Evolutionary conservation across 2,329 filamentous ascomycete genomes (phyloP), one percentile per base, ranked within the genome.

Genomic region (Aureobasidium sp.): DNA sequence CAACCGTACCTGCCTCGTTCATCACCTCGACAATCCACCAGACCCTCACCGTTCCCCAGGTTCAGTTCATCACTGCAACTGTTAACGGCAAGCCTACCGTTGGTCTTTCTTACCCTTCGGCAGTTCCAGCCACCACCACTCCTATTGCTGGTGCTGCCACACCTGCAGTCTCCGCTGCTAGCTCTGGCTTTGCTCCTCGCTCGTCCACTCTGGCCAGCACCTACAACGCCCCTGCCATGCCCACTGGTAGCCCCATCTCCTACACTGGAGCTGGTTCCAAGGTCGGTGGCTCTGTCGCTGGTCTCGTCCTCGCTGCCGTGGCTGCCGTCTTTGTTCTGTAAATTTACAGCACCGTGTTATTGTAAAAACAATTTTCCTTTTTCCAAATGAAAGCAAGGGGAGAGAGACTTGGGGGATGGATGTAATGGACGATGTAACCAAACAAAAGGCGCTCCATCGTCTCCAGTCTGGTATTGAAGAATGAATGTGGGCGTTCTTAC

Each of bases 21-120:
- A 63, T 56, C 52, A 64, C 61, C n/a, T 62, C 60, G 25, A 59
- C 61, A 14, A 59, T 70, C 44, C 61, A 65, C 19, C 74, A 69
- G 4, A 68, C 68, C 17, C 61, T 75, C 54, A 74, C 71, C 12
- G 72, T 76, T 21, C 74, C 74, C 0, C 69, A 71, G 57, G 70
- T 74, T 10, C 63, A 67, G 58, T 74, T 74, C 67, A 67, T 66
- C 25, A 73, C 71, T 29, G 56, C 63, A 24, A 65, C 66, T 17
- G 55, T 62, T 49, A 62, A 62, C 40, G 61, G 65, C 19, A 64
- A 62, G 27, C 57, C 58, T 10, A 56, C 56, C 37, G 65, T 71
- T 16, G 66, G 62, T 24, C 66, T 72, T 17, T 63, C 55, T 34
- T 64, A 63, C 47, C 47, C 47, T 17, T 50, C 47, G 19, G 56